Percentiles rank a stretch among this genome's conserved stretches.
Evolutionary conservation across 2,329 filamentous ascomycete genomes (phyloP).

Genomic region (Chalara sp.): DNA sequence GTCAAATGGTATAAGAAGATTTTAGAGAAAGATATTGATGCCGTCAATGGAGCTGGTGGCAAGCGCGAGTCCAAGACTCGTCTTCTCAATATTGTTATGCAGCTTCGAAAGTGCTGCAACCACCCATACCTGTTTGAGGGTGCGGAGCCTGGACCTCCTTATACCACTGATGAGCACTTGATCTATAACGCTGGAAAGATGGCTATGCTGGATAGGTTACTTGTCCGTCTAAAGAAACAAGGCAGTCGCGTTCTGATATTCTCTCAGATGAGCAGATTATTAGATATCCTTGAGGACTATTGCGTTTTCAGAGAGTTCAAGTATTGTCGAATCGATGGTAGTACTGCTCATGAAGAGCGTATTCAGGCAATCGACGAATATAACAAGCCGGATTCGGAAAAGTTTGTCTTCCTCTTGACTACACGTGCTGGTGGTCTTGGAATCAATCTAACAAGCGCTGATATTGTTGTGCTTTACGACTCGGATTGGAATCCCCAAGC

Average conservation of each 20-base stretch:
- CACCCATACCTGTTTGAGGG: conserved; percentile 98
- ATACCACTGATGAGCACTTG: conserved; percentile 95
- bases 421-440: conserved; percentile 92
- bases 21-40: conserved; percentile 96
- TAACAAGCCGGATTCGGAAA: conserved; percentile 92
- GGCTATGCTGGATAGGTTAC: conserved; percentile 88
- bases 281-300: conserved; percentile 97
- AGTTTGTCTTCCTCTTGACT: conserved; percentile 92
- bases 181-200: conserved; percentile 94
- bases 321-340: conserved; percentile 95
- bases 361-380: conserved; percentile 98
- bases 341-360: conserved; percentile 94
- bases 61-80: conserved; percentile 97
- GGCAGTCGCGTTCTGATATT: conserved; percentile 97
- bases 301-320: conserved; percentile 92
- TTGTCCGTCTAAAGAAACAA: conserved; percentile 74
- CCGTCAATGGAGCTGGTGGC: conserved; percentile 91
- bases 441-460: conserved; percentile 91
- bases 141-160: conserved; percentile 92
- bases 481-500: conserved; percentile 99
- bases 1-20: conserved; percentile 99
- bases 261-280: conserved; percentile 95
- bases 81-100: conserved; percentile 98
- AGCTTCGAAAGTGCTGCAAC: conserved; percentile 97
- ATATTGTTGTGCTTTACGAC: conserved; percentile 94